Base-by-base conservation (phyloP, 148 eudicot genomes). In the Bassia scoparia region DNA sequence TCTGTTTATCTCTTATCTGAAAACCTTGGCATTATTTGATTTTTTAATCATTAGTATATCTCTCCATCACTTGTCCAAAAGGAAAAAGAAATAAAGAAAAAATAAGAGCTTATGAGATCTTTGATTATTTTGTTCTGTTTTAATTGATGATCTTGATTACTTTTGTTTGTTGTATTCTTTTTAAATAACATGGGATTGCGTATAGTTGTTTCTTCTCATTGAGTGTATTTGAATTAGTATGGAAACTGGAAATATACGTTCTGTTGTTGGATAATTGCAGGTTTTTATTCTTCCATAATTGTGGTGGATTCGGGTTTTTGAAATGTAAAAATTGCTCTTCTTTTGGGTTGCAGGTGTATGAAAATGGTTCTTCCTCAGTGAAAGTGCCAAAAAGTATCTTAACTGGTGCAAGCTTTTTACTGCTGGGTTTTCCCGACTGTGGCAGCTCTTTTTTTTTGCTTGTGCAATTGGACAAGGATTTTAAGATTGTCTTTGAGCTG, bases 351-450 rank as follows among this genome's bases (percentile, higher is more conserved):
- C 88, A 96, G 99, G 97, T 96, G 59, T 89, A 84, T 79, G 97
- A 96, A 81, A 83, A 90, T 78, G 92, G 89, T 44, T 79, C 82
- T 67, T 69, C 90, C 69, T 78, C 92, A 7, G 89, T 82, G 43
- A 89, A 84, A 79, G 77, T 96, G 69, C 92, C 96, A 30, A 89
- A 96, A 74, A 73, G 70, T 66, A 78, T 90, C 71, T 80, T 84
- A 71, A 84, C 77, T 85, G 92, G 85, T 76, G 76, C 89, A 76
- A 81, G 69, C 77, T 88, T 78, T 77, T 83, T 95, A 81, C 61
- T 92, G 27, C 81, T 92, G 89, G 96, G 99, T 54, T 89, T 96
- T 74, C 97, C 99, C 9, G 92, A 92, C 53, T 87, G 85, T 74
- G 89, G 96, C 73, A 86, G 87, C 82, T 86, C 90, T 29, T 90